Base-by-base conservation (phyloP, 2,329 filamentous ascomycete genomes). In the Calonectria fujianensis region DNA sequence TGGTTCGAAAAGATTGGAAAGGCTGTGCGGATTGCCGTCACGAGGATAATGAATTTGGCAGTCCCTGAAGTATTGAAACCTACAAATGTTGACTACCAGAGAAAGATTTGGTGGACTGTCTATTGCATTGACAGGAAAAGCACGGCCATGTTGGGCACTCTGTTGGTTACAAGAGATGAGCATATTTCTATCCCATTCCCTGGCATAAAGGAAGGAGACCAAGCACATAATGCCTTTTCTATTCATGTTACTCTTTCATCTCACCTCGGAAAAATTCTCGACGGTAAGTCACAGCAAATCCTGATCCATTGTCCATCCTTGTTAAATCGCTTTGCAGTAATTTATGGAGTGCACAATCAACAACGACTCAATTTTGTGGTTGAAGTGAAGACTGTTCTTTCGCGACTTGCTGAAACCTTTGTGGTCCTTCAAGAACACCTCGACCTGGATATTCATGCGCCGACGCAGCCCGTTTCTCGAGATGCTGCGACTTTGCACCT, bases 41-140 rank as follows among this genome's bases (percentile, higher is more conserved):
- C 75, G 11, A 75, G 78, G 39, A 70, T 74, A 1, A 37, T 78
- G 41, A 77, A 78, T 29, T 65, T 76, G 39, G 54, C 70, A n/a
- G 75, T 79, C 29, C 74, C 77, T 0, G 77, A 79, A 69, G 74
- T 67, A 1, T 32, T 76, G 41, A 75, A 66, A 35, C 75, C 75
- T 0, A 37, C 74, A 24, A 75, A 75, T 32, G 65, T 75, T 3
- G 74, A 76, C 69, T 75, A 79, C 48, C 72, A 70, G 57, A 74
- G 77, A 16, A 74, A 70, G 6, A 68, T 79, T 5, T 79, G 75
- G 77, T 79, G 77, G 77, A 75, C 75, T 13, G 72, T 78, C 4
- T 79, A 79, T 48, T 79, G 77, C 13, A 79, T 79, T 7, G 77
- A 79, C 14, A 74, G 77, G 10, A 79, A 79, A 29, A 77, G 74